Percentiles rank a stretch among this genome's conserved stretches.
phyloP scores from a whole-genome alignment of 805 yeast genomes.

The Candida insectalens region DNA sequence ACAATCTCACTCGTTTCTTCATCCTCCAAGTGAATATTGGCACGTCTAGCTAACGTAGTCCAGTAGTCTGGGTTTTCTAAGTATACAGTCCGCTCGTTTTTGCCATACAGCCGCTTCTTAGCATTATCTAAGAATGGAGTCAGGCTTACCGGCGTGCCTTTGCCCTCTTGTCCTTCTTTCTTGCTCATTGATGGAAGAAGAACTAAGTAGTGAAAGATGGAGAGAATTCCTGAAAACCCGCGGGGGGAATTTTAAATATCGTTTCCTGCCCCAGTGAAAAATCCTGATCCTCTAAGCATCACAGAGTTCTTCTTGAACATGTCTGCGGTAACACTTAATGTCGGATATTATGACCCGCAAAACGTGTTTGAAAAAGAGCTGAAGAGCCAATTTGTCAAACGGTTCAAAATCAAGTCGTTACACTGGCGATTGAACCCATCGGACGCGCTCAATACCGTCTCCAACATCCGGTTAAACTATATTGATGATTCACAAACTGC shows the following conservation, averaged over 20 bases:
- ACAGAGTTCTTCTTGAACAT: too few species aligned
- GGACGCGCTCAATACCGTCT: constrained; percentile 55
- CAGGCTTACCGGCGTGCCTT: too few species aligned
- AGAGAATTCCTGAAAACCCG: too few species aligned
- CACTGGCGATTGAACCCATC: constrained; percentile 53
- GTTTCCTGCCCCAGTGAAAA: too few species aligned
- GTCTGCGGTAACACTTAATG: constrained; percentile 13
- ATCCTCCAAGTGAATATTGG: constrained; percentile 15
- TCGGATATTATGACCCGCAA: constrained; percentile 74
- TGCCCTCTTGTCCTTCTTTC: too few species aligned
- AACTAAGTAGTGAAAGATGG: too few species aligned
- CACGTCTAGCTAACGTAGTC: constrained; percentile 19
- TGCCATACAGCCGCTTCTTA: constrained; percentile 11
- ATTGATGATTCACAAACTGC: constrained; percentile 40
- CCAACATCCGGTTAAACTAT: constrained; percentile 42
- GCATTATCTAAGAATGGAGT: constrained; percentile 18
- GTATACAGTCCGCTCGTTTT: constrained; percentile 5
- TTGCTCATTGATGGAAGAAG: too few species aligned
- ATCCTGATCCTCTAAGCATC: too few species aligned
- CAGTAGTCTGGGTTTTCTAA: constrained; percentile 17
- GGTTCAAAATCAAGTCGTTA: constrained; percentile 50
- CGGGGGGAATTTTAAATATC: too few species aligned
- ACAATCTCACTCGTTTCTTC: neutral
- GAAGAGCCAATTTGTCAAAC: constrained; percentile 30
- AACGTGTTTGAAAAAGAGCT: constrained; percentile 37